Base-by-base conservation (phyloP, 2,329 filamentous ascomycete species). In the Penicillium vulpinum region DNA sequence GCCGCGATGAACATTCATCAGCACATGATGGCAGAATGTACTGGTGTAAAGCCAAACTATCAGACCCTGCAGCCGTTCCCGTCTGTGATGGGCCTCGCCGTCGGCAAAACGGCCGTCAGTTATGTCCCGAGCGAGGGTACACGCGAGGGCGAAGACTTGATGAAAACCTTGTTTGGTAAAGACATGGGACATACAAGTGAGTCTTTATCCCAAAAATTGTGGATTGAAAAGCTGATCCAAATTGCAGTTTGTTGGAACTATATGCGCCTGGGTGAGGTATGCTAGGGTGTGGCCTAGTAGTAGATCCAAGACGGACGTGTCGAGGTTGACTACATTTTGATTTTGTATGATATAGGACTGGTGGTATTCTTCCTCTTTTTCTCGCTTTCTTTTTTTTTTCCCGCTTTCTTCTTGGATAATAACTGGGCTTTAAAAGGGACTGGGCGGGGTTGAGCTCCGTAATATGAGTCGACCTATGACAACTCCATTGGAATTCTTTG, bases 1-100 rank as follows among this genome's bases (percentile, higher is more conserved):
- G 83, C 83, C 3, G 88, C 85, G 7, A 74, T 81, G 51, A 92
- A 92, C 69, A 82, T 89, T 52, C 83, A 89, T 74, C 83, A 88
- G 73, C 75, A 80, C 24, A 85, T 89, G 68, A 70, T 84, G 43
- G 67, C 76, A 51, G 70, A 78, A 50, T 70, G 74, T 24, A 70
- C 65, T 18, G 67, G 70, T 36, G 69, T 73, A 36, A 70, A 71
- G 47, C 80, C 84, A 3, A 71, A 75, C 28, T 83, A 82, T 56
- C 70, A 78, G 38, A 73, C 80, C 57, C 74, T 89, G 13, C 73
- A 74, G 1, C 78, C 83, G 48, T 78, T 88, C 10, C 81, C 84
- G 15, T 81, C 87, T 15, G 84, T 88, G 77, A 91, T 92, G 60
- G 88, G 85, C 0, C 74, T 92, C 3, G 88, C 88, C 0, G 80